Evolutionary conservation across 805 yeast genomes (phyloP), one percentile per base, ranked within the genome.

Genomic region (Saccharomycopsis capsularis): DNA sequence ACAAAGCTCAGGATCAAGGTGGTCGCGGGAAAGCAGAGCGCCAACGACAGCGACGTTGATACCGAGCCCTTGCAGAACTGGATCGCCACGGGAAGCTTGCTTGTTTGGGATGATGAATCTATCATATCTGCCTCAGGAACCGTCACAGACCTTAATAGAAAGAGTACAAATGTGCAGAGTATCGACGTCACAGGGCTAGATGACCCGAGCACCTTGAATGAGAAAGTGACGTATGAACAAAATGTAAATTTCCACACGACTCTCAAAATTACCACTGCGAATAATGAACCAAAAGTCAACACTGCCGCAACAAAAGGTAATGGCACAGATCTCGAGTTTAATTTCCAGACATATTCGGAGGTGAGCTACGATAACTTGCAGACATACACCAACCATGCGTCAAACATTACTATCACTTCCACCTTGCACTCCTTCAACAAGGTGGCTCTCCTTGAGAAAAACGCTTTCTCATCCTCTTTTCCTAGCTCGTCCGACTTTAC

Each of bases 1-100:
- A 23, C 13, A 23, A 63, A 63, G n/a, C 43, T 74, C 3, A 68
- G 67, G 43, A 65, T 85, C 42, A 77, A 73, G 54, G 65, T 85
- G 18, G 67, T 75, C 3, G 76, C 80, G 57, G 79, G 83, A 44
- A 47, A 73, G 6, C 73, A 68, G 11, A 27, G 42, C 18, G 7
- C 50, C 19, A 29, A 9, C 11, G 4, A 37, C 9, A 9, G 13
- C 7, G 21, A 25, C 15, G 4, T 34, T n/a, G 38, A 27, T 11
- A 29, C 19, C 15, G 16, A 18, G 9, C 45, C 45, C 19, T 47
- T 21, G 40, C 53, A 30, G 47, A 60, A 23, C 65, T 62, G 58
- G 75, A 59, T 27, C 13, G 35, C 46, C 19, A 40, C 46, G 19
- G 56, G 48, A 3, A 45, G 40, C 37, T 45, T 53, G 42, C 39